A percentile compares a stretch with the other conserved stretches of the same genome.
phyloP scores from a whole-genome alignment of 805 yeast genomes.

The Suhomyces sp. region DNA sequence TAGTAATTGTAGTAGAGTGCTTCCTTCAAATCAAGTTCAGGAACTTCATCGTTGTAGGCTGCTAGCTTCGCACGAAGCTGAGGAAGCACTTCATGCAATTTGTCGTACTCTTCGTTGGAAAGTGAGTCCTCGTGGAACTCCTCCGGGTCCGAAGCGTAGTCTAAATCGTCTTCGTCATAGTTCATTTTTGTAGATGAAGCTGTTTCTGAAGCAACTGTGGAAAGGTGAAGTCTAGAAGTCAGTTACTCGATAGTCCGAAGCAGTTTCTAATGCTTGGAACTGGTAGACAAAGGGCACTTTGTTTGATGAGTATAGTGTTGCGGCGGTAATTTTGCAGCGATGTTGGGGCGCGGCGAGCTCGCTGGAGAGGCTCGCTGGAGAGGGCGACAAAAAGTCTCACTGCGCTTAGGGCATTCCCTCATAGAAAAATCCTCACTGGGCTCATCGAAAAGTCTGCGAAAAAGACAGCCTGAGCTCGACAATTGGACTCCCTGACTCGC shows the following conservation, averaged over 20 bases:
- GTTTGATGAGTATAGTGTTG: neutral
- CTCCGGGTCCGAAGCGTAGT: constrained; percentile 25
- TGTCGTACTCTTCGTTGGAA: constrained; percentile 40
- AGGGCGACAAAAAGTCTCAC: neutral
- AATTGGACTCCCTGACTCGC: no score
- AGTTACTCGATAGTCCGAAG: neutral
- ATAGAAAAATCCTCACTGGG: no score
- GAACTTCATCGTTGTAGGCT: constrained; percentile 42
- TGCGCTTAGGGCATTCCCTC: no score
- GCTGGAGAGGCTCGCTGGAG: neutral
- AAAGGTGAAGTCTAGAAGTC: constrained; percentile 28
- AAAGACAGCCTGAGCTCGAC: no score
- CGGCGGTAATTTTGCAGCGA: neutral
- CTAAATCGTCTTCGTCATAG: constrained; percentile 26
- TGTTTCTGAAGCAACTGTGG: neutral
- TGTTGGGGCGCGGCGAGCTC: neutral
- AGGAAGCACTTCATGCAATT: constrained; percentile 45
- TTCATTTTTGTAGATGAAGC: constrained; percentile 8
- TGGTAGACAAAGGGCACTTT: neutral
- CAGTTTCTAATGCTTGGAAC: neutral
- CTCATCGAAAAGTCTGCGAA: no score
- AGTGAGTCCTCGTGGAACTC: constrained; percentile 38
- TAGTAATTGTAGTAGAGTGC: constrained; percentile 58
- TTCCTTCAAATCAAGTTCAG: constrained; percentile 53
- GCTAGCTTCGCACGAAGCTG: constrained; percentile 33